Base-by-base conservation (phyloP, 805 yeast genomes). In the Grigorovia jiainica region DNA sequence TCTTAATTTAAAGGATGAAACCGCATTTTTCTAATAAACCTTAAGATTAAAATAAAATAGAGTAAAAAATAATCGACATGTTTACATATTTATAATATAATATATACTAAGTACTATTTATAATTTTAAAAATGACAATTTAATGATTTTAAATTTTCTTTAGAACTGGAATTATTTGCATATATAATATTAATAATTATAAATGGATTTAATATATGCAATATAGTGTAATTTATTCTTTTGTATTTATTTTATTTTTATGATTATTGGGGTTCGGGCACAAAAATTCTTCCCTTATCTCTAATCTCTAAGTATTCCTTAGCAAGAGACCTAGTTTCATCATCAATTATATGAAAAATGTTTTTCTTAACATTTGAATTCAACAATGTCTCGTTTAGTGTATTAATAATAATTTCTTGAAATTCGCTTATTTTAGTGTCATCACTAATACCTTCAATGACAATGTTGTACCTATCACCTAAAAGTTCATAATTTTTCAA, bases 401-500 rank as follows among this genome's bases (percentile, higher is more conserved):
- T 80, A 16, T 74, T 71, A 10, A 73, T 63, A 29, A 90, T 63
- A 0, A 84, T 77, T 2, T 63, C 63, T 48, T 76, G 75, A 37
- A 90, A 65, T 0, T 84, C 94, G 4, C 71, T 76, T 38, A 90
- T 77, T 44, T 72, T 71, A 50, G 79, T 70, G 23, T 75, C 70
- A 8, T 65, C 62, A 0, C 90, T 84, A 45, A 89, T 80, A 24
- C 76, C 64, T 43, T 72, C 66, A 25, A 89, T 67, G 11, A 89
- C 80, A 1, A 75, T 74, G n/a, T 79, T 71, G 3, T 92, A 86
- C 50, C 52, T 52, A 9, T 79, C 82, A 31, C 76, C 70, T 35
- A 71, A 70, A 39, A 72, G 78, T 48, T 82, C 85, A 1, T 84
- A 78, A 42, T 75, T 68, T 44, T 82, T 80, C 43, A 92, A 70